Conservation (phyloP, 306 rosid genomes). For the Rosa chinensis region DNA sequence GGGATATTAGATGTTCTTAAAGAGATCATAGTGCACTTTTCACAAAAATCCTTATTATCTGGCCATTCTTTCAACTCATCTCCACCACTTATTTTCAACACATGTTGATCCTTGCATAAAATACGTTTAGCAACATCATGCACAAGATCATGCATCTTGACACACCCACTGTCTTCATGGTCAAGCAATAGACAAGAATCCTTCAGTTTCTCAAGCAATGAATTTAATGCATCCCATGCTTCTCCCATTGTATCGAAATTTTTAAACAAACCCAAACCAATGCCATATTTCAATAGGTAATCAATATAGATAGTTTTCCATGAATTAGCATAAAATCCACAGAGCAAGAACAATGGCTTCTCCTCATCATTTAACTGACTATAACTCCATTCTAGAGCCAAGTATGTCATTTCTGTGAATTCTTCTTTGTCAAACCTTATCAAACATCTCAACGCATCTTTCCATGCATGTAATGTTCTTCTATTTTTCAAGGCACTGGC, state of each 20-base stretch:
- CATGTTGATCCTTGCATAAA: background rate
- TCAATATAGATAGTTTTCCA: accelerated
- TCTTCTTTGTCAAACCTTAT: background rate
- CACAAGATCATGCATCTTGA: slow-evolving; percentile 14
- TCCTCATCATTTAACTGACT: background rate
- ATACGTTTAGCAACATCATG: background rate
- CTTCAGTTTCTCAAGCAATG: background rate
- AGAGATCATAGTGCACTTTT: background rate
- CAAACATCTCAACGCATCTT: background rate
- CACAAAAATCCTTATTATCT: background rate
- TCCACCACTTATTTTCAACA: background rate
- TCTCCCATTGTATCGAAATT: background rate
- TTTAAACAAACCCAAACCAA: background rate
- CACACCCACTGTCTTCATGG: accelerated
- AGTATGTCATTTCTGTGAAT: background rate
- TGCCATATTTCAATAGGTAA: background rate
- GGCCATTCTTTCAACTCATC: background rate
- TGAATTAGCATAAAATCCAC: accelerated
- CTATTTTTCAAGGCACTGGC: background rate
- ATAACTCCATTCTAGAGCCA: background rate
- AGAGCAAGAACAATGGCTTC: background rate
- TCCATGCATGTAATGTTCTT: background rate
- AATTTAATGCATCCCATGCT: background rate
- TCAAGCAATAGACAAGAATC: background rate
- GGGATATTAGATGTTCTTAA: background rate